Evolutionary conservation across 345 rosid species (phyloP).

Genomic region (Luvunga scandens): DNA sequence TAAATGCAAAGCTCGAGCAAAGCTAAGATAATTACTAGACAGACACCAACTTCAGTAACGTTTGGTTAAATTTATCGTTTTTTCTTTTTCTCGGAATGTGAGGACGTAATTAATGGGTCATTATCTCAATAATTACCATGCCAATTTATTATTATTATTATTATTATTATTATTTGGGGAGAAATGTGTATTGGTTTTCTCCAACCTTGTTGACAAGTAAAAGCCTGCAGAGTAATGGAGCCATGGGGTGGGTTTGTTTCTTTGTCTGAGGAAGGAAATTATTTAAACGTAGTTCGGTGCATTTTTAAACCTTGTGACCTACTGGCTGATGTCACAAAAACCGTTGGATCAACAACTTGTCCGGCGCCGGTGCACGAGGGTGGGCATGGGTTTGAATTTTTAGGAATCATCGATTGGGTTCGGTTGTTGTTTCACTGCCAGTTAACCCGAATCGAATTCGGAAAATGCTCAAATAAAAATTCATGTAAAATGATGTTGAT

Average conservation of each 20-base stretch:
- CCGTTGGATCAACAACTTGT: not conserved
- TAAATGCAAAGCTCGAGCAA: slow-evolving; percentile 3
- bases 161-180: not conserved
- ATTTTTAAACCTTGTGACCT: not conserved
- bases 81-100: slow-evolving; percentile 29
- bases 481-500: too few species aligned
- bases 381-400: not conserved
- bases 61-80: slow-evolving; percentile 3
- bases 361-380: not conserved
- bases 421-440: too few species aligned
- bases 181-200: slow-evolving; percentile 1
- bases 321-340: not conserved
- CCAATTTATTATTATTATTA: not conserved
- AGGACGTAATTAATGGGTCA: slow-evolving; percentile 13
- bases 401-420: too few species aligned
- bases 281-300: not conserved
- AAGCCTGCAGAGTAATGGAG: slow-evolving; percentile 29
- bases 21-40: not conserved
- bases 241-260: slow-evolving; percentile 3
- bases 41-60: slow-evolving; percentile 14
- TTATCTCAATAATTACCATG: slow-evolving; percentile 27
- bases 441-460: too few species aligned
- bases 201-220: slow-evolving; percentile 22
- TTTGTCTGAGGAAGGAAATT: slow-evolving; percentile 2
- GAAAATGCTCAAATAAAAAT: too few species aligned